phyloP scores from a whole-genome alignment of 2,329 filamentous ascomycete genomes.

The Cytospora piceae region DNA sequence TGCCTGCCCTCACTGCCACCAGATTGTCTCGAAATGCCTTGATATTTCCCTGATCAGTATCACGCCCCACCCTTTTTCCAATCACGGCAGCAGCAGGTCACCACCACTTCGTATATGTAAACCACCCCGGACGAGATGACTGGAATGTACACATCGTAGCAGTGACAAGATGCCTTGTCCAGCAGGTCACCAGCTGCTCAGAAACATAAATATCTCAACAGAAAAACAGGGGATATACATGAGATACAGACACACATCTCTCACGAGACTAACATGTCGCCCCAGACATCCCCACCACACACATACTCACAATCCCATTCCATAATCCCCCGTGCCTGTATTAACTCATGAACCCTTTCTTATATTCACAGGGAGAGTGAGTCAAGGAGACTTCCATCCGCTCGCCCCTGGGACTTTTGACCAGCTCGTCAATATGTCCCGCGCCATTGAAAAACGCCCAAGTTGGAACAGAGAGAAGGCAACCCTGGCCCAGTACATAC shows the following conservation, averaged over 20 bases:
- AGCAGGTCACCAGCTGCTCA: conserved; percentile 11
- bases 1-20: neutral
- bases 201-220: neutral
- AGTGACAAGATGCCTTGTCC: conserved; percentile 13
- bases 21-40: neutral
- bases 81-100: conserved; percentile 2
- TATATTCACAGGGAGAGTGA: conserved; percentile 16
- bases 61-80: neutral
- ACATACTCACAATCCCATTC: neutral
- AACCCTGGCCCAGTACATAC: neutral
- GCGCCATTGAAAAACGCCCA: conserved; percentile 4
- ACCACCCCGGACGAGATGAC: neutral
- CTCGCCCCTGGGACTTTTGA: conserved; percentile 7
- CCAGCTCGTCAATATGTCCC: conserved; percentile 13
- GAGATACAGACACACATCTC: neutral
- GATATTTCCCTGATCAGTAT: neutral
- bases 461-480: neutral
- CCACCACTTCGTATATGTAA: neutral
- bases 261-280: conserved; percentile 17
- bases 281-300: conserved; percentile 11
- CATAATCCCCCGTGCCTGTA: neutral
- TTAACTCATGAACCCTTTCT: neutral
- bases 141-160: conserved; percentile 15
- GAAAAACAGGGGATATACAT: conserved; percentile 7
- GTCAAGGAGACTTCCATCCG: conserved; percentile 18